Conservation (phyloP, 495 filamentous ascomycete genomes). For the Daldinia bambusicola region DNA sequence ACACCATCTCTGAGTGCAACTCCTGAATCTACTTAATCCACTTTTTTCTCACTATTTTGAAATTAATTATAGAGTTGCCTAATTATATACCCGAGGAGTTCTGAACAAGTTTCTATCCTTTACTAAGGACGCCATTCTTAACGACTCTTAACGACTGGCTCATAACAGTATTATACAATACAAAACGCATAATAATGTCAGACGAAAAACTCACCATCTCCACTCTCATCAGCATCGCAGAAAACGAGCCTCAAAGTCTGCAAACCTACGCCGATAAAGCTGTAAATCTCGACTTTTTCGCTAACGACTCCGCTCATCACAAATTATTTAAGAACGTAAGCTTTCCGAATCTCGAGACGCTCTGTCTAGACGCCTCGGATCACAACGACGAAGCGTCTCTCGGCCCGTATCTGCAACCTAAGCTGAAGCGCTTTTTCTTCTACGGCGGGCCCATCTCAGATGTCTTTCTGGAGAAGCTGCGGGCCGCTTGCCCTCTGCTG, state of each 20-base stretch:
- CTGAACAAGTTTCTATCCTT: too few species aligned
- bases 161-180: too few species aligned
- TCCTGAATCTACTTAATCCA: too few species aligned
- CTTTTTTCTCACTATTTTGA: too few species aligned
- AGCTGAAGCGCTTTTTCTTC: conserved; percentile 1
- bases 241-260: not conserved
- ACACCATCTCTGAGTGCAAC: too few species aligned
- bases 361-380: conserved; percentile 3
- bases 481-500: conserved; percentile 11
- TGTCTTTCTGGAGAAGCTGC: conserved; percentile 7
- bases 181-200: not conserved
- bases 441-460: conserved; percentile 14
- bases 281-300: not conserved
- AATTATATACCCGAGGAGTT: too few species aligned
- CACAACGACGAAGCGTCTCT: not conserved
- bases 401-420: conserved; percentile 19
- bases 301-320: conserved; percentile 5
- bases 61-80: too few species aligned
- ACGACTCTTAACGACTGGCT: too few species aligned
- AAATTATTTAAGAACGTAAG: conserved; percentile 5
- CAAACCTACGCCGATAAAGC: conserved; percentile 3
- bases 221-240: not conserved
- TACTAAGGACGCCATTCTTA: too few species aligned
- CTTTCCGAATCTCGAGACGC: conserved; percentile 13
- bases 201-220: not conserved